Base-by-base conservation (phyloP, 805 yeast species). In the Candida koratica region DNA sequence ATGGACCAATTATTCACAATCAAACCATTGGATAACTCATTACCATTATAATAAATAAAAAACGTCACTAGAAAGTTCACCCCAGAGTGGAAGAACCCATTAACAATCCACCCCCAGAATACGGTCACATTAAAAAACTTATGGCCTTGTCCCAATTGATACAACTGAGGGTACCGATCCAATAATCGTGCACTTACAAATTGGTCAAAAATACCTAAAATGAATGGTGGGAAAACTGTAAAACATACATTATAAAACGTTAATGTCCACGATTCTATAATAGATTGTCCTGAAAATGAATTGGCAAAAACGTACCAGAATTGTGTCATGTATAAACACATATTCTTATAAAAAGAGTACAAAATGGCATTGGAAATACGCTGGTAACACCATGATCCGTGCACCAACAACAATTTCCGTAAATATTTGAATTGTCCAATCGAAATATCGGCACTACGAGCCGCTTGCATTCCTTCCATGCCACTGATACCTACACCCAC, bases 391-490 rank as follows among this genome's bases (percentile, higher is more conserved):
- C 99, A 93, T 6, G 96, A 66, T 1, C 99, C 99, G 58, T 93
- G 99, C 8, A 93, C 98, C 29, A 93, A 69, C 28, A 93, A 63
- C 38, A 93, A 63, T 56, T 85, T 88, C 51, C 79, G 77, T 63
- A 93, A 69, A 57, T 77, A 93, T 56, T 81, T 81, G 73, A 93
- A 93, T 58, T 93, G 97, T 0, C 96, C 97, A 59, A 94, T 87
- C 1, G 97, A 88, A 42, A 93, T 79, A 68, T 93, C 99, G 0
- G 99, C 97, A 58, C 95, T 82, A 58, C 99, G 75, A 0, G 98
- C 97, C 8, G 98, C 98, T 61, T 93, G 99, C 87, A 89, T 88
- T 48, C 99, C 99, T 64, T 93, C 99, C 90, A 88, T 83, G 46
- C 99, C 99, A 61, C 95, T 85, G 44, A 93, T 94, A 56, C 99